Evolutionary conservation across 306 rosid genomes (phyloP).

Genomic region (Crotalaria pallida): DNA sequence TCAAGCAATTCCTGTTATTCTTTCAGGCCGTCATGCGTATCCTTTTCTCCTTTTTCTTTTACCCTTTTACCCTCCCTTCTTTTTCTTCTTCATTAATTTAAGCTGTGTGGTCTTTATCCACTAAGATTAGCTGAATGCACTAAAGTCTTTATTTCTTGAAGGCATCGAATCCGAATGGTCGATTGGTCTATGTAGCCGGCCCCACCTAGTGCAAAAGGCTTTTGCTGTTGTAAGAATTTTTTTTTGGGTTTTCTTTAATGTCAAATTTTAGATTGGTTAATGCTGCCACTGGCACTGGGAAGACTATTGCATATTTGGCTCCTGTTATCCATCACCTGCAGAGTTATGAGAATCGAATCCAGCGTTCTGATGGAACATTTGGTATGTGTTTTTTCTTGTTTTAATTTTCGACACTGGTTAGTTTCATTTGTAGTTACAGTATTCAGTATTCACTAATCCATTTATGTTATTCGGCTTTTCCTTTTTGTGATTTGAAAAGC

Average conservation of each 20-base stretch:
- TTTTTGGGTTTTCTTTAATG: slow-evolving; percentile 40
- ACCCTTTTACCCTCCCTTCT: background rate
- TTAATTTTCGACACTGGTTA: background rate
- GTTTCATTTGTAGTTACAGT: background rate
- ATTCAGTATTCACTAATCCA: background rate
- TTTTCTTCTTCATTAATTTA: background rate
- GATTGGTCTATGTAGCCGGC: no score
- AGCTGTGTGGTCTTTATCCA: no score
- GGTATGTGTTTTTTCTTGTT: slow-evolving; percentile 32
- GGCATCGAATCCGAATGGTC: no score
- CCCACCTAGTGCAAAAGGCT: no score
- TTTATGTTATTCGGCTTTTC: slow-evolving; percentile 2
- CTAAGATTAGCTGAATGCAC: no score
- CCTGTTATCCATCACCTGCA: slow-evolving; percentile 77
- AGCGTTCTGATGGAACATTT: slow-evolving; percentile 79
- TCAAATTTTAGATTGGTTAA: slow-evolving; percentile 54
- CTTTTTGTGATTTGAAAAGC: background rate
- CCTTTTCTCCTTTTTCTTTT: slow-evolving; percentile 21
- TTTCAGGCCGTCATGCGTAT: slow-evolving; percentile 75
- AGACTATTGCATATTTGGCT: slow-evolving; percentile 78
- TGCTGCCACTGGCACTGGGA: slow-evolving; percentile 92
- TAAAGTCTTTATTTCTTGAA: no score
- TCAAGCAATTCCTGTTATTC: slow-evolving; percentile 72
- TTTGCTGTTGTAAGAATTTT: no score
- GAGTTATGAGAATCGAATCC: slow-evolving; percentile 43